These are phyloP conservation scores for Paramecium pentaurelia DNA, from an alignment of 73 alveolate species.

Conservation along the genomic window DNA sequence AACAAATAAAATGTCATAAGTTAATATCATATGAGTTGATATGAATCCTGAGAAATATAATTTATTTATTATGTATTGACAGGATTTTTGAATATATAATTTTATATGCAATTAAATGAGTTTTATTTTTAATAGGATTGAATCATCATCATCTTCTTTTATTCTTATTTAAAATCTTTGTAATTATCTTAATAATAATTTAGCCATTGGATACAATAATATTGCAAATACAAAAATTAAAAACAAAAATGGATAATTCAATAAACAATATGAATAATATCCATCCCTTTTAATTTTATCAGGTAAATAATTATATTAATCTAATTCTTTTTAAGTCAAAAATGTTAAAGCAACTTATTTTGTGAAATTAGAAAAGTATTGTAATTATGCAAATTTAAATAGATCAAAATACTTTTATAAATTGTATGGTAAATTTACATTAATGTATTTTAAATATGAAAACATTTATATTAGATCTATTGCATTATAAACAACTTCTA, in stretches of 20 bases:
- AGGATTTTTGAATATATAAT: neutral
- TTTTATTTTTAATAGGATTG: neutral
- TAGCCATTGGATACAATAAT: neutral
- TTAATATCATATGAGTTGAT: neutral
- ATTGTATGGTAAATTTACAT: neutral
- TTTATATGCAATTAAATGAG: neutral
- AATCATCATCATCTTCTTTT: neutral
- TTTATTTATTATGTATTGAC: neutral
- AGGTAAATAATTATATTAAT: neutral
- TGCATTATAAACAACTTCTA: neutral
- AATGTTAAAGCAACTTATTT: neutral
- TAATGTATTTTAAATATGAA: neutral
- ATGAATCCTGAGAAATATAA: neutral
- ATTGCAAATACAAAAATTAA: neutral
- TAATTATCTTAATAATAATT: neutral
- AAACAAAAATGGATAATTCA: neutral
- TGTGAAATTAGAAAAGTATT: neutral
- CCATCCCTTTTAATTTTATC: neutral
- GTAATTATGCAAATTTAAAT: neutral
- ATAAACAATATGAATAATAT: neutral
- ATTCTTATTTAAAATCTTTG: neutral
- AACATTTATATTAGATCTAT: neutral
- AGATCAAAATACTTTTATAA: neutral
- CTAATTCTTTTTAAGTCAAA: neutral
- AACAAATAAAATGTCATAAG: neutral